Evolutionary conservation across 208 protist species (phyloP).

Genomic region (Trypanosoma melophagium): DNA sequence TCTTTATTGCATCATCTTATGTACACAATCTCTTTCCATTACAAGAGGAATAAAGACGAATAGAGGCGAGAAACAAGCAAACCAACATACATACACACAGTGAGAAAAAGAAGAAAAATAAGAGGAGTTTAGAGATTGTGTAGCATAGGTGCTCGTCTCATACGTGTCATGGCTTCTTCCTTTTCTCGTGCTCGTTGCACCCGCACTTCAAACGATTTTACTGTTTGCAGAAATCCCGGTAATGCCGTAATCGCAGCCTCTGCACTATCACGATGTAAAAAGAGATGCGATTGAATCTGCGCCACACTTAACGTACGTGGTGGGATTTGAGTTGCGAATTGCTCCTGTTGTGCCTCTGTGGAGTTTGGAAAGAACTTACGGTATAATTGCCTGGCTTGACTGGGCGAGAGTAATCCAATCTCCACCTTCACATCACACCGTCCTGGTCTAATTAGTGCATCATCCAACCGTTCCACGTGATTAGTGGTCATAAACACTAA

Average conservation of each 20-base stretch:
- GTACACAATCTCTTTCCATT: too few relatives aligned
- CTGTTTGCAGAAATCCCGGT: slow-evolving; percentile 41
- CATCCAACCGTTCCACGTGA: slow-evolving; percentile 93
- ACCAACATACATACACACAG: too few relatives aligned
- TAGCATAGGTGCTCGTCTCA: slow-evolving; percentile 25
- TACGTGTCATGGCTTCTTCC: slow-evolving; percentile 31
- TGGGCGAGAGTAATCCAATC: slow-evolving; percentile 63
- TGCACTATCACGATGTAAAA: slow-evolving; percentile 84
- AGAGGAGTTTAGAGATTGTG: slow-evolving; percentile 16
- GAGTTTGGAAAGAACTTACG: slow-evolving; percentile 80
- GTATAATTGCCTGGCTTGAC: slow-evolving; percentile 85
- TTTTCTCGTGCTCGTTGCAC: slow-evolving; percentile 46
- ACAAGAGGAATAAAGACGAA: too few relatives aligned
- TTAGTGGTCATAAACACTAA: slow-evolving; percentile 98
- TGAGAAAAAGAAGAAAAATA: too few relatives aligned
- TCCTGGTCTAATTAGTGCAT: slow-evolving; percentile 94
- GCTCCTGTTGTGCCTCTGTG: slow-evolving; percentile 27
- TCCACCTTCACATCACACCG: slow-evolving; percentile 92
- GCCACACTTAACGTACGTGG: slow-evolving; percentile 74
- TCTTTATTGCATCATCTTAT: too few relatives aligned
- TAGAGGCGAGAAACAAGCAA: too few relatives aligned
- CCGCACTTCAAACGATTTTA: slow-evolving; percentile 49
- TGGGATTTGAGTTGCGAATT: slow-evolving; percentile 46
- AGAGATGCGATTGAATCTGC: slow-evolving; percentile 93
- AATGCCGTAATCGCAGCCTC: slow-evolving; percentile 45